phyloP scores from a whole-genome alignment of 331 rosid species.

The Malus hybrid region DNA sequence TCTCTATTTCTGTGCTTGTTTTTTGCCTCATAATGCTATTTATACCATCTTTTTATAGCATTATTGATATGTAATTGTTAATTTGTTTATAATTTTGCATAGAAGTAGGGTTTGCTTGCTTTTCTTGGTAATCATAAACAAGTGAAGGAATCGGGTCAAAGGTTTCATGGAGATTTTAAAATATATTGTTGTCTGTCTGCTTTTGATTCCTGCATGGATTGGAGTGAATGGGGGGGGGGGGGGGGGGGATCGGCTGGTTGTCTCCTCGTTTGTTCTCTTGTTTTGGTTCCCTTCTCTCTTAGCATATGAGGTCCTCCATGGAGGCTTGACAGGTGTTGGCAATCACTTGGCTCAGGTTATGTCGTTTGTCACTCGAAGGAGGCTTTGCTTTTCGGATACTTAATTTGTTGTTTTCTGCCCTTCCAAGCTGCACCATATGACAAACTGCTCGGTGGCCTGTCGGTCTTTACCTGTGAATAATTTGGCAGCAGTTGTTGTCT shows the following conservation, averaged over 20 bases:
- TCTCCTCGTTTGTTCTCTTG: constrained; percentile 44
- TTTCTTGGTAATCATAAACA: constrained; percentile 47
- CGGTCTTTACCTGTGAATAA: constrained; percentile 5
- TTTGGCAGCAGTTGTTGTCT: background rate
- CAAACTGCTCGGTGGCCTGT: constrained; percentile 24
- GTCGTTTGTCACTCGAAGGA: constrained; percentile 24
- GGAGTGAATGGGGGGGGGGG: constrained; percentile 32
- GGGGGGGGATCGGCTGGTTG: constrained; percentile 51
- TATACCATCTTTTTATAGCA: no score
- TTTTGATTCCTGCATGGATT: constrained; percentile 45
- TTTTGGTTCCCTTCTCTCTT: constrained; percentile 57
- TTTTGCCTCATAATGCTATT: background rate
- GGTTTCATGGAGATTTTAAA: constrained; percentile 16
- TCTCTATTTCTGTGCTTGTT: constrained; percentile 1
- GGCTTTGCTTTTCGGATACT: background rate
- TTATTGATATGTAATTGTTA: no score
- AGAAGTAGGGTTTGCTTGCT: constrained; percentile 12
- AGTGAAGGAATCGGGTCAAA: constrained; percentile 25
- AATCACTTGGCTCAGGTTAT: constrained; percentile 20
- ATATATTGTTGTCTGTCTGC: constrained; percentile 25
- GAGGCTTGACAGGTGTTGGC: constrained; percentile 43
- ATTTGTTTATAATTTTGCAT: background rate
- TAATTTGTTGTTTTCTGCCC: constrained; percentile 2
- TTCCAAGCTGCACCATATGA: constrained; percentile 27
- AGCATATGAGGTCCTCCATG: constrained; percentile 31